These are phyloP conservation scores for Ochromonas danica DNA, from an alignment of 108 stramenopile species.

Conservation along the genomic window DNA sequence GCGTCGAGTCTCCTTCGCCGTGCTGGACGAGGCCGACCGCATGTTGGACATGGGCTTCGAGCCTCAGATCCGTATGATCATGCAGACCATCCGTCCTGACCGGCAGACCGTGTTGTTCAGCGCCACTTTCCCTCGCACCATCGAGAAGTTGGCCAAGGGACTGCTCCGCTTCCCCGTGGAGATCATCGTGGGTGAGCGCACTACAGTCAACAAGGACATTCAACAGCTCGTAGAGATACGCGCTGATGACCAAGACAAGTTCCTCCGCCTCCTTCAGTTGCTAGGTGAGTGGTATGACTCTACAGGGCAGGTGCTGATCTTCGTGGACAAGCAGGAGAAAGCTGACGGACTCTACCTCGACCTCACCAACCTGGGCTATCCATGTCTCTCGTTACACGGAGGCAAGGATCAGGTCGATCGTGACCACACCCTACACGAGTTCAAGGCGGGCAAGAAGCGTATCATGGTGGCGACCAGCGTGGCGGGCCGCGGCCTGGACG, in stretches of 20 bases:
- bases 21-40: conserved; percentile 97
- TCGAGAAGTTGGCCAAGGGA: conserved; percentile 80
- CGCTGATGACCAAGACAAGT: conserved; percentile 87
- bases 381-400: conserved; percentile 90
- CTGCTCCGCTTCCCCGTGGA: conserved; percentile 82
- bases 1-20: conserved; percentile 85
- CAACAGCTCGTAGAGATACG: conserved; percentile 76
- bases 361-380: conserved; percentile 83
- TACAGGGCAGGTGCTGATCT: conserved; percentile 91
- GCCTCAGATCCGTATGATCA: conserved; percentile 89
- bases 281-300: conserved; percentile 89
- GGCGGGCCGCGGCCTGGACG: conserved; percentile 93
- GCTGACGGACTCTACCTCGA: conserved; percentile 85
- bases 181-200: conserved; percentile 92
- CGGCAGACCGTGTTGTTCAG: conserved; percentile 86
- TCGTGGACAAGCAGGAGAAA: conserved; percentile 91
- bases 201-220: conserved; percentile 86
- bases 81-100: conserved; percentile 71
- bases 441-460: conserved; percentile 79
- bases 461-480: conserved; percentile 90
- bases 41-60: conserved; percentile 99
- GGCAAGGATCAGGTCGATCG: conserved; percentile 99
- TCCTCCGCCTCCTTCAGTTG: conserved; percentile 88
- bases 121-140: conserved; percentile 93
- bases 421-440: conserved; percentile 94